Percentiles rank a stretch among this genome's conserved stretches.
phyloP scores from a whole-genome alignment of 257 asterid species.

The Solanum sitiens region DNA sequence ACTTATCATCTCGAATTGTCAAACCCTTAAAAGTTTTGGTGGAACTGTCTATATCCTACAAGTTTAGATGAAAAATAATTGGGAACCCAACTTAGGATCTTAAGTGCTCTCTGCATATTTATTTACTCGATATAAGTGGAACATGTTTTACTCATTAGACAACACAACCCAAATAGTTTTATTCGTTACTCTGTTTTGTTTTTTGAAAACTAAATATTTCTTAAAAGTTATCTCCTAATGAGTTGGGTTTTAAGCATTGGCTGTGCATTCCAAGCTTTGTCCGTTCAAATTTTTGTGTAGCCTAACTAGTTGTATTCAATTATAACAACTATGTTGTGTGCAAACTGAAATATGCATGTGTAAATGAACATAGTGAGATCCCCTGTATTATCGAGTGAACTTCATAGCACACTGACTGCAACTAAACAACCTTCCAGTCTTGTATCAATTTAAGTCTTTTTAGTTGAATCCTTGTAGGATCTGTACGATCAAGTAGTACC shows the following conservation, averaged over 20 bases:
- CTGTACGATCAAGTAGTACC: slow-evolving; percentile 62
- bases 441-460: neutral
- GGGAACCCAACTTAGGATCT: neutral
- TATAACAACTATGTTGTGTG: neutral
- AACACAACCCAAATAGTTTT: neutral
- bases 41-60: neutral
- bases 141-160: neutral
- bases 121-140: neutral
- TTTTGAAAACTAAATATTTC: neutral
- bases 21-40: neutral
- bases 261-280: neutral
- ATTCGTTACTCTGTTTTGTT: neutral
- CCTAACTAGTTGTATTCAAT: neutral
- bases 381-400: neutral
- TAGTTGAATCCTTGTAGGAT: slow-evolving; percentile 25
- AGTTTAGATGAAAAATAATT: neutral
- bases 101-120: neutral
- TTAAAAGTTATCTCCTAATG: neutral
- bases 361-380: neutral
- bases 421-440: neutral
- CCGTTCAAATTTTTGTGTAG: neutral
- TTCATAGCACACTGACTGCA: neutral
- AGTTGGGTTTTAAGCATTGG: neutral
- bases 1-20: neutral
- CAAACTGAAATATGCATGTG: neutral